These are phyloP conservation scores for Colletotrichum abscissum DNA, from an alignment of 2,329 filamentous ascomycete genomes.

Conservation along the genomic window DNA sequence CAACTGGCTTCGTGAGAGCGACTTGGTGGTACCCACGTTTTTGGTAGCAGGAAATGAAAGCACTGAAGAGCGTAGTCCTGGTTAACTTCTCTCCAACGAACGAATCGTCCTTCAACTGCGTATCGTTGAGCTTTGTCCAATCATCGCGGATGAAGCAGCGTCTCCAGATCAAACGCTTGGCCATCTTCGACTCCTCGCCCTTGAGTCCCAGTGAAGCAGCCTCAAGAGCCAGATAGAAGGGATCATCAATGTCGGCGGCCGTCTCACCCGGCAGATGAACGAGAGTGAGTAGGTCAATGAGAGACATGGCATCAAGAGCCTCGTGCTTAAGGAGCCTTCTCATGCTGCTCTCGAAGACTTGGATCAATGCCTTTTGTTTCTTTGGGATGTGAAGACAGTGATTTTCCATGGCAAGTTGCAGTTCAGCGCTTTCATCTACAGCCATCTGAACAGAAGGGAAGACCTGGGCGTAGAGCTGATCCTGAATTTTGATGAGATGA, in stretches of 20 bases:
- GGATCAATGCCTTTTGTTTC: constrained; percentile 73
- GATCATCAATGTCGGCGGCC: constrained; percentile 66
- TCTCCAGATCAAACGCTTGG: constrained; percentile 81
- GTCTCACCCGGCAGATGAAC: constrained; percentile 63
- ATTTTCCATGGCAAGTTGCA: constrained; percentile 79
- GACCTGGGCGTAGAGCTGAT: constrained; percentile 79
- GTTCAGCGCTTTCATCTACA: constrained; percentile 82
- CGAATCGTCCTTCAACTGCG: constrained; percentile 77
- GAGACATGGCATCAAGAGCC: constrained; percentile 72
- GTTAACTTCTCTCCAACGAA: constrained; percentile 72
- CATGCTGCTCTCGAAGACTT: constrained; percentile 78
- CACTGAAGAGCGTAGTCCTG: constrained; percentile 75
- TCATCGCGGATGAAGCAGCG: constrained; percentile 86
- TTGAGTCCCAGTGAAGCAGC: constrained; percentile 66
- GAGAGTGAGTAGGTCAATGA: constrained; percentile 84
- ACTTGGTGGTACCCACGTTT: constrained; percentile 59
- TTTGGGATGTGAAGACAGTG: constrained; percentile 68
- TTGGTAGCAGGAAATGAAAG: constrained; percentile 72
- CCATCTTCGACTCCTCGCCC: constrained; percentile 68
- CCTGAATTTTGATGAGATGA: constrained; percentile 81
- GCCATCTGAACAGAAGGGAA: constrained; percentile 74
- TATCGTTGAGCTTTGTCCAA: constrained; percentile 84
- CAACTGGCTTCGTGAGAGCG: background rate
- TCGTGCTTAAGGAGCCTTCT: constrained; percentile 77
- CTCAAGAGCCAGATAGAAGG: constrained; percentile 81